Evolutionary conservation across 768 basidiomycete species (phyloP).

Genomic region (Lepiota brunneoincarnata): DNA sequence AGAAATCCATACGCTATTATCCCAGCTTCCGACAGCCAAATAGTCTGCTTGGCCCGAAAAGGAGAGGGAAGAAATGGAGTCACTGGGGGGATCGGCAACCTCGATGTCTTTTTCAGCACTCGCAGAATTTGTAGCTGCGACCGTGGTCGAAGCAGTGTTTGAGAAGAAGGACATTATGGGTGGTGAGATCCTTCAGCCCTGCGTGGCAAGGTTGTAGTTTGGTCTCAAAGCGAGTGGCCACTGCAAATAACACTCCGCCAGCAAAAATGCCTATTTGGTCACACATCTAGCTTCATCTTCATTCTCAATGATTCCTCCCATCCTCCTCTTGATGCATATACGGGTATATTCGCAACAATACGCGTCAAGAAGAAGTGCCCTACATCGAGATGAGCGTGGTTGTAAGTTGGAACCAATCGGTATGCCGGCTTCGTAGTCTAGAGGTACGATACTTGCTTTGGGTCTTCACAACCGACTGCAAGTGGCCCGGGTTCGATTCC

Average conservation of each 20-base stretch:
- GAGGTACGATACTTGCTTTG: constrained; percentile 54
- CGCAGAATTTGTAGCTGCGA: constrained; percentile 32
- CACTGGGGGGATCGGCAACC: constrained; percentile 74
- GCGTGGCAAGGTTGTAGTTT: constrained; percentile 1
- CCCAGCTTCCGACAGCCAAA: constrained; percentile 92
- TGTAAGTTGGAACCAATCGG: no score
- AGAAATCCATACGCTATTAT: constrained; percentile 70
- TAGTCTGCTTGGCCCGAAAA: constrained; percentile 88
- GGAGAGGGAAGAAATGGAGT: constrained; percentile 82
- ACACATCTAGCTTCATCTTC: constrained; percentile 1
- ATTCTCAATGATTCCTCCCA: not conserved
- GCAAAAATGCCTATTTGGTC: not conserved
- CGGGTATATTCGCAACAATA: not conserved
- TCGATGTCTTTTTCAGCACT: constrained; percentile 75
- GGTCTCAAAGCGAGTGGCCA: constrained; percentile 2
- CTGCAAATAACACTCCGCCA: constrained; percentile 2
- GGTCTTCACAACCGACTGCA: constrained; percentile 29
- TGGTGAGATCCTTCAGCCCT: constrained; percentile 19
- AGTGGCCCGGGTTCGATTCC: constrained; percentile 52
- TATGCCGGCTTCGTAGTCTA: constrained; percentile 27
- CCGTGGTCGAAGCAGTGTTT: constrained; percentile 26
- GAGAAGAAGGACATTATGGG: constrained; percentile 39
- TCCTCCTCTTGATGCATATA: no score
- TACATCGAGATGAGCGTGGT: not conserved
- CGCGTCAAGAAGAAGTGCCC: not conserved